These are phyloP conservation scores for Fomitopsis pinicola DNA, from an alignment of 1,284 basidiomycete species.

Conservation along the genomic window DNA sequence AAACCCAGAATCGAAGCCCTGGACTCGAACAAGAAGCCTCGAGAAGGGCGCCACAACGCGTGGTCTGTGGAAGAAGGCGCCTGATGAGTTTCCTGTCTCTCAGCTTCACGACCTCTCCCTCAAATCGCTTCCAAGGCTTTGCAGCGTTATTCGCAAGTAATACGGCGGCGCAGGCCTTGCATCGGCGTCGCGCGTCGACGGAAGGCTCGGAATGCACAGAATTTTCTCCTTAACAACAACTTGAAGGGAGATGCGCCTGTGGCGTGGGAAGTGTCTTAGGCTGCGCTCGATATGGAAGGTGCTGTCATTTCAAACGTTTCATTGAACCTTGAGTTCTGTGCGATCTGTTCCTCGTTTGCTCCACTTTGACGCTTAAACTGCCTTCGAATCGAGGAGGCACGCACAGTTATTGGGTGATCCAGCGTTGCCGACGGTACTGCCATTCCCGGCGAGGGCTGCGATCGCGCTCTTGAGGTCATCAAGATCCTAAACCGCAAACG, in stretches of 20 bases:
- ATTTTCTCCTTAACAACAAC: background rate
- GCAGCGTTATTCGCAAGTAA: background rate
- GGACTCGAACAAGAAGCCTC: background rate
- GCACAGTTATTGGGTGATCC: background rate
- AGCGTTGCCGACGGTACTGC: background rate
- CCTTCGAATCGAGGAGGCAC: background rate
- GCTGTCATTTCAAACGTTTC: constrained; percentile 3
- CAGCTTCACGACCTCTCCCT: background rate
- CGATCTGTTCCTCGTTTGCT: background rate
- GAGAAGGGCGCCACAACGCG: constrained; percentile 1
- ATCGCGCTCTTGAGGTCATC: background rate
- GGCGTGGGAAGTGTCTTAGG: constrained; percentile 2
- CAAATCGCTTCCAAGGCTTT: background rate
- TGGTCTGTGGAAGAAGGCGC: background rate
- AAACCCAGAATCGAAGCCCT: background rate
- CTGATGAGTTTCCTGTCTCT: background rate
- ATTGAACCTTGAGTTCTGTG: background rate
- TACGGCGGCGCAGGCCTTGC: too few species aligned
- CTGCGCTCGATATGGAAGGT: background rate
- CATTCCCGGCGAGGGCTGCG: background rate
- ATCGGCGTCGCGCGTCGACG: background rate
- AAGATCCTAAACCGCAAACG: background rate
- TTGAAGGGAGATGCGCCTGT: background rate
- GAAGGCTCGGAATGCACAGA: background rate
- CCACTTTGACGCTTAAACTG: background rate